Conservation (phyloP, 257 asterid genomes). For the Solanum infundibuliforme region DNA sequence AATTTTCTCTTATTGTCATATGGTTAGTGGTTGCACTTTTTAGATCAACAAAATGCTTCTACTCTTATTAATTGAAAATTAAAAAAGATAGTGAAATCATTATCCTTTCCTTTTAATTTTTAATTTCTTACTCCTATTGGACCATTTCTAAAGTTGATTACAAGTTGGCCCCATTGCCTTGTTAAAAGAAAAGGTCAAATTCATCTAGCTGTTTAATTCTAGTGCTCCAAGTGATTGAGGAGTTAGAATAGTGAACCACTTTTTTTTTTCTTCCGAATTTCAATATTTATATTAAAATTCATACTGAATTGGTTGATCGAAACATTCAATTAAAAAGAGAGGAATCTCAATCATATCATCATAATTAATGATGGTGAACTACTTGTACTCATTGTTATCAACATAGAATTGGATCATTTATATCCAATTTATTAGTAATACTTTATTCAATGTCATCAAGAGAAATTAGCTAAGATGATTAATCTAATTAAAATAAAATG, state of each 20-base stretch:
- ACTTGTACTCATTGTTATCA: not conserved
- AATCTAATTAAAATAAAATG: not conserved
- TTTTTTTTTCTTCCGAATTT: not conserved
- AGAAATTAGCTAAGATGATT: not conserved
- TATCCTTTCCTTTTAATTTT: not conserved
- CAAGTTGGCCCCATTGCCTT: not conserved
- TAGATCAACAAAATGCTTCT: slow-evolving; percentile 11
- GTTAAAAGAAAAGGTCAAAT: not conserved
- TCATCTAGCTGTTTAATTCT: not conserved
- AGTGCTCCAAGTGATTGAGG: not conserved
- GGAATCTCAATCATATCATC: not conserved
- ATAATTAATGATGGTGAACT: not conserved
- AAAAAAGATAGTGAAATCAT: not conserved
- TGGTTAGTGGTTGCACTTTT: slow-evolving; percentile 14
- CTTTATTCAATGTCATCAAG: not conserved
- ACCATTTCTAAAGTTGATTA: slow-evolving; percentile 10
- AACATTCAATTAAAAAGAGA: not conserved
- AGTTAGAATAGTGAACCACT: not conserved
- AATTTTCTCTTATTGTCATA: not conserved
- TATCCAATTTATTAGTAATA: not conserved
- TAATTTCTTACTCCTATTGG: not conserved
- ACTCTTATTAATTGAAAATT: not conserved
- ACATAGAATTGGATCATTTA: not conserved
- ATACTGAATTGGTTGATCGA: not conserved
- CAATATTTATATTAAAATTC: not conserved